Conservation (phyloP, 2,329 filamentous ascomycete species). For the Aspergillus sp. region DNA sequence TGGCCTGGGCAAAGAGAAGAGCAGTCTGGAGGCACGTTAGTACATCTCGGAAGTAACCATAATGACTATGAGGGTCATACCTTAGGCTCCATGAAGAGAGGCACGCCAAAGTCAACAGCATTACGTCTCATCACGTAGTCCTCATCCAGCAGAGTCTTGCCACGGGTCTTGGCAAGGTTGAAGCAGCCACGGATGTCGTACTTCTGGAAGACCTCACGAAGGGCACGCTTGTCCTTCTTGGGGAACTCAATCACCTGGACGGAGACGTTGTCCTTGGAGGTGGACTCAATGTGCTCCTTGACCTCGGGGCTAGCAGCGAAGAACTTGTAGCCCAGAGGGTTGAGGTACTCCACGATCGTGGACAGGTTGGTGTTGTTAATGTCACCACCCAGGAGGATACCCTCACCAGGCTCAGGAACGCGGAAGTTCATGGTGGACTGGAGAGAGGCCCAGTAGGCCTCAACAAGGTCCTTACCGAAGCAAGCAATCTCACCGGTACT, state of each 20-base stretch:
- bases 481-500: slow-evolving; percentile 98
- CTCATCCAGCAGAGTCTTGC: slow-evolving; percentile 80
- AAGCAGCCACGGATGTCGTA: slow-evolving; percentile 95
- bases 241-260: slow-evolving; percentile 97
- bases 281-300: slow-evolving; percentile 77
- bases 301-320: slow-evolving; percentile 79
- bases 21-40: slow-evolving; percentile 66
- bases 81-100: slow-evolving; percentile 97
- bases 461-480: slow-evolving; percentile 92
- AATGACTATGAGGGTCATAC: slow-evolving; percentile 51
- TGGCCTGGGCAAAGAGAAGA: slow-evolving; percentile 91
- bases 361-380: slow-evolving; percentile 67
- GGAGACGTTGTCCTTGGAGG: slow-evolving; percentile 62
- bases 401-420: slow-evolving; percentile 88
- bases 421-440: slow-evolving; percentile 99
- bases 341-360: slow-evolving; percentile 79
- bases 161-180: slow-evolving; percentile 83
- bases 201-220: slow-evolving; percentile 94
- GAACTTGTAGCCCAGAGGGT: slow-evolving; percentile 90
- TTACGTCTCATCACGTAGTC: slow-evolving; percentile 99
- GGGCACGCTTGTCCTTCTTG: slow-evolving; percentile 88
- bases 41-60: background rate
- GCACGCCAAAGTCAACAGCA: slow-evolving; percentile 96
- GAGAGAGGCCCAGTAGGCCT: slow-evolving; percentile 95
- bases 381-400: slow-evolving; percentile 91